Evolutionary conservation across 371 early-diverging fungal species (phyloP).

Genomic region (Phascolomyces articulosus): DNA sequence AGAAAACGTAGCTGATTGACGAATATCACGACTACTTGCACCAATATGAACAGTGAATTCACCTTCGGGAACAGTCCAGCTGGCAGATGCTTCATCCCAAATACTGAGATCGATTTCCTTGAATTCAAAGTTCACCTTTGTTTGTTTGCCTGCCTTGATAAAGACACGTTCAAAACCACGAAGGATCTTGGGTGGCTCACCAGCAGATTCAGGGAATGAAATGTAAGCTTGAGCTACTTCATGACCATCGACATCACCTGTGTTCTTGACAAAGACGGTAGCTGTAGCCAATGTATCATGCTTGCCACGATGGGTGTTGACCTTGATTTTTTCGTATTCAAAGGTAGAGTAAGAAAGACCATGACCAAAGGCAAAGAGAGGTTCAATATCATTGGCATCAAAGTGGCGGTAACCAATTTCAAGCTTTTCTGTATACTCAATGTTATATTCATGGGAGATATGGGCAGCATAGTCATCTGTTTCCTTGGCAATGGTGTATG

Average conservation of each 20-base stretch:
- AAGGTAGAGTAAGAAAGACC: slow-evolving; percentile 63
- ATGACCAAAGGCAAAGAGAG: slow-evolving; percentile 56
- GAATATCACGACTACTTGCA: slow-evolving; percentile 45
- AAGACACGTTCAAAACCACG: slow-evolving; percentile 46
- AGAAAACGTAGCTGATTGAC: slow-evolving; percentile 14
- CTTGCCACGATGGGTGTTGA: background rate
- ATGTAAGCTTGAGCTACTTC: slow-evolving; percentile 56
- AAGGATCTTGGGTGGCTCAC: slow-evolving; percentile 44
- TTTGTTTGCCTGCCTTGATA: slow-evolving; percentile 23
- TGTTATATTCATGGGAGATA: background rate
- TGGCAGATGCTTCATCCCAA: slow-evolving; percentile 25
- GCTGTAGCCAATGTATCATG: slow-evolving; percentile 12
- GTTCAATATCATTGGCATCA: slow-evolving; percentile 46
- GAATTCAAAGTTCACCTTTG: slow-evolving; percentile 26
- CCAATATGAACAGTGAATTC: slow-evolving; percentile 38
- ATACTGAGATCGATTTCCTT: slow-evolving; percentile 29
- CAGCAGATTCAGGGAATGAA: slow-evolving; percentile 35
- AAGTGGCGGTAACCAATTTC: slow-evolving; percentile 52
- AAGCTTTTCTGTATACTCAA: slow-evolving; percentile 52
- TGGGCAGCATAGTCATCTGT: slow-evolving; percentile 37
- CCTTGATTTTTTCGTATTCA: slow-evolving; percentile 29
- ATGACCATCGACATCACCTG: slow-evolving; percentile 45
- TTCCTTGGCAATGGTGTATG: slow-evolving; percentile 45
- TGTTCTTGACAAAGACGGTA: slow-evolving; percentile 39
- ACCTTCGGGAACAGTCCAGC: slow-evolving; percentile 39